These are phyloP conservation scores for Umbelopsis ramanniana DNA, from an alignment of 192 early-diverging fungal genomes.

Conservation along the genomic window DNA sequence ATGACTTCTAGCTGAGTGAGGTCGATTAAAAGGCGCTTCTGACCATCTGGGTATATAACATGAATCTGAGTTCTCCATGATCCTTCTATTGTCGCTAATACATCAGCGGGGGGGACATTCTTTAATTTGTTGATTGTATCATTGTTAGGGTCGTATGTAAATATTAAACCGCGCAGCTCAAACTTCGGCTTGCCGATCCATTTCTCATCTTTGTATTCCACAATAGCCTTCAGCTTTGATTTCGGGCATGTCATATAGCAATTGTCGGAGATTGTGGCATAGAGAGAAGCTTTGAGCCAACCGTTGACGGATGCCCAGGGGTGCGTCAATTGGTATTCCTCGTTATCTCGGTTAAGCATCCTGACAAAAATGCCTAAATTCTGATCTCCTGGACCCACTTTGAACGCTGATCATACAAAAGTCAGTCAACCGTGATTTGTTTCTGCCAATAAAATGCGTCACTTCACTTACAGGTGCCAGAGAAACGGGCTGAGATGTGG, in stretches of 20 bases:
- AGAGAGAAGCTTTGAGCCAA: constrained; percentile 67
- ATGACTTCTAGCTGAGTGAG: constrained; percentile 50
- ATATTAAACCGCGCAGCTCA: constrained; percentile 70
- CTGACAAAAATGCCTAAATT: constrained; percentile 71
- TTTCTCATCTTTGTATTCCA: constrained; percentile 78
- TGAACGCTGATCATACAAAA: constrained; percentile 45
- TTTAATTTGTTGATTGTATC: constrained; percentile 50
- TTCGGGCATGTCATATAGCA: constrained; percentile 67
- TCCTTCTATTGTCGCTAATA: constrained; percentile 64
- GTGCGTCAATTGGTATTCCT: constrained; percentile 69
- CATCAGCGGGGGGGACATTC: constrained; percentile 57
- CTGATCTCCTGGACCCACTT: constrained; percentile 66
- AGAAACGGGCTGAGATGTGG: constrained; percentile 75
- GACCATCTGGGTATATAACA: constrained; percentile 26
- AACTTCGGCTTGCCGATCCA: constrained; percentile 72
- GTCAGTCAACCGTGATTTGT: neutral
- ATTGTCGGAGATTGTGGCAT: constrained; percentile 62
- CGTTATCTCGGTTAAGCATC: constrained; percentile 57
- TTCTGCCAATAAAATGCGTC: neutral
- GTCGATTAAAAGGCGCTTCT: constrained; percentile 56
- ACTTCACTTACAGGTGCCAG: constrained; percentile 59
- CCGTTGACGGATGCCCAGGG: constrained; percentile 70
- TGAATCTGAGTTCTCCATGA: constrained; percentile 68
- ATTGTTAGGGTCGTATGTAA: constrained; percentile 58
- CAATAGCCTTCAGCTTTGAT: constrained; percentile 60